These are phyloP conservation scores for Periconia macrospinosa DNA, from an alignment of 2,329 filamentous ascomycete species.

Conservation along the genomic window DNA sequence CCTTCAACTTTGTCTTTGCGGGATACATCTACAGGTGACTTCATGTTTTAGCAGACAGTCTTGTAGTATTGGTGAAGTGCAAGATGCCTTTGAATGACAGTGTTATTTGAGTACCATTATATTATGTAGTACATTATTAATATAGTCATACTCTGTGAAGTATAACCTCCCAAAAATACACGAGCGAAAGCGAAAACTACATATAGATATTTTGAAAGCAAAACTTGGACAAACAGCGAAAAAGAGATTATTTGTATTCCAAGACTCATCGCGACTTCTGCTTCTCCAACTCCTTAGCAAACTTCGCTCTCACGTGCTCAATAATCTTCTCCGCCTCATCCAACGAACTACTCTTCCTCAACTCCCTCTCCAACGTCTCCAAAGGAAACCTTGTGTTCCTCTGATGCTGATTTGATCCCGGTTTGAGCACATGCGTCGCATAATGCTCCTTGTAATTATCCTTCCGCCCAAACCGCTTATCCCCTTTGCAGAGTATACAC, in stretches of 20 bases:
- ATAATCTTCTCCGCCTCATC: constrained; percentile 28
- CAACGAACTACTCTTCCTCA: constrained; percentile 6
- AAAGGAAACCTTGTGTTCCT: constrained; percentile 27
- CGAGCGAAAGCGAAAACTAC: not conserved
- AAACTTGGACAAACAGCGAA: too few species aligned
- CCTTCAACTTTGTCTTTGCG: too few species aligned
- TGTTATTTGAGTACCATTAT: not conserved
- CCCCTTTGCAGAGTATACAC: constrained; percentile 23
- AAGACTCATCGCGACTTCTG: not conserved
- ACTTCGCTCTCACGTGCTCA: constrained; percentile 30
- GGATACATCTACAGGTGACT: not conserved
- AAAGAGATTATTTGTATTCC: too few species aligned
- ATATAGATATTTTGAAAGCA: not conserved
- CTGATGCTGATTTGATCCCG: constrained; percentile 26
- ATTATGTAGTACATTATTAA: not conserved
- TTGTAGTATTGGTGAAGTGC: not conserved
- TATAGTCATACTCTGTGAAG: not conserved
- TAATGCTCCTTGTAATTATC: constrained; percentile 41
- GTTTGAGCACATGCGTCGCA: constrained; percentile 29
- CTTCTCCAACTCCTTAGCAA: constrained; percentile 14
- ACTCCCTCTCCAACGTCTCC: constrained; percentile 22
- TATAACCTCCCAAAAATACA: not conserved
- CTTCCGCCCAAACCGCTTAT: constrained; percentile 31
- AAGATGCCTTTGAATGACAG: not conserved
- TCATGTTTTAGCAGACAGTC: not conserved